Percentiles rank a stretch among this genome's conserved stretches.
phyloP scores from a whole-genome alignment of 352 stramenopile genomes.

The Globisporangium echinulatum region DNA sequence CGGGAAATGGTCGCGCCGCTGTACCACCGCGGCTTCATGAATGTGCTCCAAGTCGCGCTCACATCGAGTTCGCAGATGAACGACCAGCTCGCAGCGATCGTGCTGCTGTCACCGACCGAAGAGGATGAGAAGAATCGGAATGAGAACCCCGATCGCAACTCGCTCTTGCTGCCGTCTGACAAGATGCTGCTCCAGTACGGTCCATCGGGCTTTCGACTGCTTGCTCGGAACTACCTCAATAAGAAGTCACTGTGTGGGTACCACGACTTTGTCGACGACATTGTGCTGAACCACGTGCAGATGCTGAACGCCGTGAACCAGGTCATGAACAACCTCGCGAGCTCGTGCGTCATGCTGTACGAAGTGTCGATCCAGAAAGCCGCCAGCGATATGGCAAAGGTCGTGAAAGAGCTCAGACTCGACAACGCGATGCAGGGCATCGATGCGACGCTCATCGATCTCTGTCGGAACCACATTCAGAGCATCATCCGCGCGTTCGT shows the following conservation, averaged over 20 bases:
- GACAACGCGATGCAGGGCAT: slow-evolving; percentile 36
- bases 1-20: slow-evolving; percentile 33
- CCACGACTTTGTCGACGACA: slow-evolving; percentile 55
- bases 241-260: slow-evolving; percentile 36
- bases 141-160: slow-evolving; percentile 18
- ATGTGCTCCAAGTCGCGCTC: slow-evolving; percentile 31
- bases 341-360: slow-evolving; percentile 33
- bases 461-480: slow-evolving; percentile 56
- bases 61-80: slow-evolving; percentile 33
- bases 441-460: slow-evolving; percentile 35
- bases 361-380: slow-evolving; percentile 35
- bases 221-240: slow-evolving; percentile 37
- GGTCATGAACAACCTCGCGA: slow-evolving; percentile 44
- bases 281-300: slow-evolving; percentile 35
- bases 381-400: slow-evolving; percentile 23
- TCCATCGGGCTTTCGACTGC: slow-evolving; percentile 18
- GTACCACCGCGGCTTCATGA: slow-evolving; percentile 28
- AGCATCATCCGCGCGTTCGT: slow-evolving; percentile 42
- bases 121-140: slow-evolving; percentile 30
- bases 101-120: slow-evolving; percentile 40
- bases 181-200: slow-evolving; percentile 22
- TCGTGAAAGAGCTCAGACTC: slow-evolving; percentile 21
- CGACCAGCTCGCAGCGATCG: slow-evolving; percentile 35
- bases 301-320: slow-evolving; percentile 32
- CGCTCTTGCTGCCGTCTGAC: slow-evolving; percentile 30